Percentiles rank a stretch among this genome's conserved stretches.
phyloP scores from a whole-genome alignment of 164 flowering plant genomes.

The Magnolia officinalis region DNA sequence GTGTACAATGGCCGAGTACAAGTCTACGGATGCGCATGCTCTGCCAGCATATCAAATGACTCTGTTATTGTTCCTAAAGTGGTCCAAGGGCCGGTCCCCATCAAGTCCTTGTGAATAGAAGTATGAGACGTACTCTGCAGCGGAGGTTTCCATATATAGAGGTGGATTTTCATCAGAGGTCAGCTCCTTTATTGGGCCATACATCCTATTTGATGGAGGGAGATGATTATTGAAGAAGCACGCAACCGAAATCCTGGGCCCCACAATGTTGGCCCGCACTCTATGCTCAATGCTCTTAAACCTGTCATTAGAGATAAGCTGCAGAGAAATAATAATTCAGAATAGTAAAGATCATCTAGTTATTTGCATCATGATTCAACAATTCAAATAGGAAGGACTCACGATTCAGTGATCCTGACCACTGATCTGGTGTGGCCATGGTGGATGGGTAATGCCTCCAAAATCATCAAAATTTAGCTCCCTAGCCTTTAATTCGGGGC shows the following conservation, averaged over 20 bases:
- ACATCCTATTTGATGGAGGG: neutral
- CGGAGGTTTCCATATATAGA: conserved; percentile 15
- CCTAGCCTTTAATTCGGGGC: too few species aligned
- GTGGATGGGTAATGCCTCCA: too few species aligned
- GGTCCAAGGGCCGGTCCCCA: neutral
- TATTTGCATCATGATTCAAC: too few species aligned
- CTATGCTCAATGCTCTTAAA: conserved; percentile 30
- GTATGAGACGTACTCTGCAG: conserved; percentile 8
- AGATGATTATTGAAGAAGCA: conserved; percentile 18
- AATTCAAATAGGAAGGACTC: too few species aligned
- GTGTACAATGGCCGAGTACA: too few species aligned
- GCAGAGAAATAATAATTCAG: neutral
- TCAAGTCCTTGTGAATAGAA: conserved; percentile 1
- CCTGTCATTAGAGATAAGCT: conserved; percentile 29
- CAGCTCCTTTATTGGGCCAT: conserved; percentile 40
- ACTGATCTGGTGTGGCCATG: too few species aligned
- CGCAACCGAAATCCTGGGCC: conserved; percentile 33
- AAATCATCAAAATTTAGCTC: too few species aligned
- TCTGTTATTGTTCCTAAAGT: neutral
- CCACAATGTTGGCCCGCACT: conserved; percentile 20
- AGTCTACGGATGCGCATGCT: too few species aligned
- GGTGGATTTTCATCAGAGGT: conserved; percentile 29
- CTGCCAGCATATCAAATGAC: too few species aligned
- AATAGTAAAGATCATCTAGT: too few species aligned
- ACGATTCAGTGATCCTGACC: too few species aligned